These are phyloP conservation scores for Russula virescens DNA, from an alignment of 768 basidiomycete species.

Conservation along the genomic window DNA sequence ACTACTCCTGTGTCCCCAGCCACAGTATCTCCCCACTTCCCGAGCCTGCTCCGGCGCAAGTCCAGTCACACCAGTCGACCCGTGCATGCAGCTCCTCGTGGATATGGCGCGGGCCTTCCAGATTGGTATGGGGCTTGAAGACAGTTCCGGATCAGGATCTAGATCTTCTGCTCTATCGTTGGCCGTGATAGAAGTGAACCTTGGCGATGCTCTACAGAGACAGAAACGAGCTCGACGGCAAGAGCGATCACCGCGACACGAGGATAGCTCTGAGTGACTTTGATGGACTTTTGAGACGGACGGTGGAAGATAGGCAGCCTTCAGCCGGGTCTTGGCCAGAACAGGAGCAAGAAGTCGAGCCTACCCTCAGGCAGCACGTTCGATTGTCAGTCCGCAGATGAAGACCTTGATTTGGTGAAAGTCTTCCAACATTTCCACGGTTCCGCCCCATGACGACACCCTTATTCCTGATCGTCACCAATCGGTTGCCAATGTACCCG, in stretches of 20 bases:
- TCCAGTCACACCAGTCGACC: too few relatives aligned
- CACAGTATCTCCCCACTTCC: too few relatives aligned
- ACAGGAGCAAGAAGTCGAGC: too few relatives aligned
- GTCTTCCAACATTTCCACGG: background rate
- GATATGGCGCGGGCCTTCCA: too few relatives aligned
- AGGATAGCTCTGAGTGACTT: constrained; percentile 77
- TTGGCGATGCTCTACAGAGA: constrained; percentile 3
- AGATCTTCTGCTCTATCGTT: background rate
- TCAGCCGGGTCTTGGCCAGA: background rate
- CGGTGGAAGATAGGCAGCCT: constrained; percentile 37
- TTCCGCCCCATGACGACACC: background rate
- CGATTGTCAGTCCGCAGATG: background rate
- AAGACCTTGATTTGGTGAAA: background rate
- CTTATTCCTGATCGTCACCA: background rate
- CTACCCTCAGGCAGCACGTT: constrained; percentile 4
- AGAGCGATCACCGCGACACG: constrained; percentile 39
- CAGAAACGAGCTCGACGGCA: background rate
- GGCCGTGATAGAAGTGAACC: background rate
- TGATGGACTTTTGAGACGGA: constrained; percentile 65
- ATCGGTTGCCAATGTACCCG: background rate
- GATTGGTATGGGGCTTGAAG: too few relatives aligned
- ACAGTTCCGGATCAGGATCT: too few relatives aligned
- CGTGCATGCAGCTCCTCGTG: too few relatives aligned
- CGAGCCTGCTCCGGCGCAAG: too few relatives aligned
- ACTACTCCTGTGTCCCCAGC: too few relatives aligned